Evolutionary conservation across 2,329 filamentous ascomycete genomes (phyloP).

Genomic region (Gliomastix tumulicola): DNA sequence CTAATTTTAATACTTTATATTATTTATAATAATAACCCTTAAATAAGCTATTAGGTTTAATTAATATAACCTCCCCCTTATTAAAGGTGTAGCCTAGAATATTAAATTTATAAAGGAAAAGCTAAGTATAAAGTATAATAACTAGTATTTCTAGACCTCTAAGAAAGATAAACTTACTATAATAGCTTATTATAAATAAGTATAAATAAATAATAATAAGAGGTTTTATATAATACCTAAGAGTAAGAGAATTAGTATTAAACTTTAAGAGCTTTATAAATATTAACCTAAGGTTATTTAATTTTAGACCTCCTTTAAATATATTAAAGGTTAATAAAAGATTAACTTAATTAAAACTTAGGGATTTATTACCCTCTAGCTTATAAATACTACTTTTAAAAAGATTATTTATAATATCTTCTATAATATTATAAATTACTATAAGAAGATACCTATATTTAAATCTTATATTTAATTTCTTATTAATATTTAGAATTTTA

Average conservation of each 20-base stretch:
- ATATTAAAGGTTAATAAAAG: no score
- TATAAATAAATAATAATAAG: background rate
- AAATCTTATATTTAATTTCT: background rate
- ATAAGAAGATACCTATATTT: background rate
- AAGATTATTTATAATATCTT: background rate
- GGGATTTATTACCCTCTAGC: background rate
- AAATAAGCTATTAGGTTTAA: background rate
- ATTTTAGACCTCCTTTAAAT: no score
- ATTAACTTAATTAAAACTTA: background rate
- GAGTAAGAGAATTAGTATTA: no score
- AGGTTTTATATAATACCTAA: no score
- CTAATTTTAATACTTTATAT: background rate
- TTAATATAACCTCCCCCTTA: background rate
- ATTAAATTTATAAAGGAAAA: background rate
- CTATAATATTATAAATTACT: background rate
- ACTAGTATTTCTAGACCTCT: background rate
- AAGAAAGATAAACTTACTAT: background rate
- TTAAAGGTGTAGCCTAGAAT: background rate
- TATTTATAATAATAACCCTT: background rate
- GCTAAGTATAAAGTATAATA: background rate
- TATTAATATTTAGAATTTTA: background rate
- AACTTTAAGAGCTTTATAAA: no score
- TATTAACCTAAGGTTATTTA: no score
- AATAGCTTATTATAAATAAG: background rate
- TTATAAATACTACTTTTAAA: background rate